Evolutionary conservation across 2,329 filamentous ascomycete species (phyloP), one percentile per base, ranked within the genome.

Genomic region (Acephala macrosclerotiorum): DNA sequence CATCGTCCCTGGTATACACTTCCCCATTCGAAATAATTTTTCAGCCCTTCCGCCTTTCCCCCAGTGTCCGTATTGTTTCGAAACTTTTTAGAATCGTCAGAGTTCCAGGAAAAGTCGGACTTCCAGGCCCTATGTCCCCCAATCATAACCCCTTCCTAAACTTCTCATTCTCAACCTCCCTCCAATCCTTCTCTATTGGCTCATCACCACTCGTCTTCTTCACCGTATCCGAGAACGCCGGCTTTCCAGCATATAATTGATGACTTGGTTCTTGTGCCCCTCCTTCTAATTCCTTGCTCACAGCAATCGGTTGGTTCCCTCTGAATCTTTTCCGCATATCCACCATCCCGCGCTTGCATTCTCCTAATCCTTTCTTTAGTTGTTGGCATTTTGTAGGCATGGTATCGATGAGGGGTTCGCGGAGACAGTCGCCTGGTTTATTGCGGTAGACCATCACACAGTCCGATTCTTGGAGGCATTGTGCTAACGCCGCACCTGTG

Each of bases 311-410:
- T 78, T 93, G 88, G 82, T 98, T 98, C 65, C 96, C 96, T 63
- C 96, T 88, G 81, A 99, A 98, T 38, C 96, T 91, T 83, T 98
- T 98, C 78, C 96, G 92, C 96, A 99, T 99, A 79, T 99, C 96
- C 73, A 98, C 91, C 88, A 97, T 89, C 71, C 96, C 96, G 71
- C 95, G 91, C 76, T 97, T 96, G 86, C 96, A 99, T 77, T 97
- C 93, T 78, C 93, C 92, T 75, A 96, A 96, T 55, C 94, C 93
- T 78, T 93, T 94, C 78, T 95, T 93, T 66, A 99, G 86, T 80
- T 97, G 95, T 77, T 95, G 93, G 81, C 96, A 99, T 80, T 91
- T 90, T 26, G 87, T 90, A 22, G 96, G 95, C 16, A 99, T 89
- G 7, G 89, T 90, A 69, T 96, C 90, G 78, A 89, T 84, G 69